Evolutionary conservation across 257 asterid genomes (phyloP), one percentile per base, ranked within the genome.

Genomic region (Penstemon davidsonii): DNA sequence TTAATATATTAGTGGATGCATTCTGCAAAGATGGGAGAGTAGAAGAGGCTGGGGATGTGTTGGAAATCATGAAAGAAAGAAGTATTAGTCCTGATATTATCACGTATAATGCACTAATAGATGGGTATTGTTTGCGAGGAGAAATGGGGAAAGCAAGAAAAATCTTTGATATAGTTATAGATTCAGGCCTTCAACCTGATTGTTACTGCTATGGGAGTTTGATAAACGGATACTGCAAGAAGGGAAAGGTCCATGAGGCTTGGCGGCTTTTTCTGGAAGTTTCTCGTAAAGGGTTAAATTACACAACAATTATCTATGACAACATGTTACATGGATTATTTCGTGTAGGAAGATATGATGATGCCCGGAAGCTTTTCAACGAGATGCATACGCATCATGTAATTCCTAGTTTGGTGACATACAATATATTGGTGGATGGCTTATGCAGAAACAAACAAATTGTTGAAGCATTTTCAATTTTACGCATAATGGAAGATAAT

Each of bases 181-280:
- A 8, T 38, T 59, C 44, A 12, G 68, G 64, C 15, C 54, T 75
- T 3, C 54, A 41, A 49, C 72, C 65, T 15, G 0, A 15, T n/a
- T 8, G 40, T 18, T 0, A 8, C 7, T 13, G 18, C 61, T 68
- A 67, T 42, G 47, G 9, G 10, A 45, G 33, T 37, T 15, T 57
- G 13, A 57, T 56, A 7, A 62, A 56, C 49, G 79, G 62, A 18
- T 68, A 68, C 18, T 75, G 70, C 11, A 69, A 47, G 39, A 65
- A 18, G 3, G 43, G 8, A 51, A 18, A 66, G 2, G 9, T 43
- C 8, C 62, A 36, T 41, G 5, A 62, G 44, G 51, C 37, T 18
- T 60, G 49, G 41, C n/a, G 33, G 18, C 56, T 62, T 12, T 55
- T 70, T 33, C 60, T 37, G 11, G 57, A 58, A 67, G 43, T 11